Base-by-base conservation (phyloP, 208 protist species). In the Blechomonas ayalai region DNA sequence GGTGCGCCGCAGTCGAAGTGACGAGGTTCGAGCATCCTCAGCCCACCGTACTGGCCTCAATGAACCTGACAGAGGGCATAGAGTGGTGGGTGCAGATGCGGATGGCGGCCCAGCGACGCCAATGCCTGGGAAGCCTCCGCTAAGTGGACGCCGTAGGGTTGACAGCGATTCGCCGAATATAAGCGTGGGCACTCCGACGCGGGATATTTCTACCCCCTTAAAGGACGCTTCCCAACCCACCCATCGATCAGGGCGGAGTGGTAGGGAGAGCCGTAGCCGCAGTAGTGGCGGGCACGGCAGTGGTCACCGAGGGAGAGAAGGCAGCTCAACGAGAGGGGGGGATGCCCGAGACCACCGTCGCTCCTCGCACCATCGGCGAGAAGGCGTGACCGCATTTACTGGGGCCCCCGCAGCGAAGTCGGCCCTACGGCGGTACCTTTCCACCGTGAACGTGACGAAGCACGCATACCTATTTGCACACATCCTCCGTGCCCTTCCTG, bases 401-500 rank as follows among this genome's bases (percentile, higher is more conserved):
- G n/a, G n/a, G n/a, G n/a, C n/a, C n/a, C n/a, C n/a, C n/a, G n/a
- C n/a, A n/a, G n/a, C n/a, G n/a, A n/a, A n/a, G n/a, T n/a, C n/a
- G n/a, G n/a, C 47, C 4, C 16, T 39, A 6, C 65, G 59, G 38
- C 34, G 25, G 28, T 59, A 54, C 26, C 5, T 67, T 48, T 43
- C 41, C 8, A 23, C 28, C 20, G 42, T 56, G 9, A 63, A 82
- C 27, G 60, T 74, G 24, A 83, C 71, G 3, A 56, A 40, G 35
- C 25, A 47, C 25, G 68, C 58, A 5, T 32, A 67, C 35, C 48
- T 82, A 10, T 28, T 82, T 15, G 49, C 67, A 18, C 78, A 87
- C 57, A 55, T 91, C 35, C 47, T 91, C 13, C 74, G 74, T 18
- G 77, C 82, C 4, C 50, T 72, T 0, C 82, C 82, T 1, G 78